These are phyloP conservation scores for Phytophthora foliorum DNA, from an alignment of 352 stramenopile genomes.

Conservation along the genomic window DNA sequence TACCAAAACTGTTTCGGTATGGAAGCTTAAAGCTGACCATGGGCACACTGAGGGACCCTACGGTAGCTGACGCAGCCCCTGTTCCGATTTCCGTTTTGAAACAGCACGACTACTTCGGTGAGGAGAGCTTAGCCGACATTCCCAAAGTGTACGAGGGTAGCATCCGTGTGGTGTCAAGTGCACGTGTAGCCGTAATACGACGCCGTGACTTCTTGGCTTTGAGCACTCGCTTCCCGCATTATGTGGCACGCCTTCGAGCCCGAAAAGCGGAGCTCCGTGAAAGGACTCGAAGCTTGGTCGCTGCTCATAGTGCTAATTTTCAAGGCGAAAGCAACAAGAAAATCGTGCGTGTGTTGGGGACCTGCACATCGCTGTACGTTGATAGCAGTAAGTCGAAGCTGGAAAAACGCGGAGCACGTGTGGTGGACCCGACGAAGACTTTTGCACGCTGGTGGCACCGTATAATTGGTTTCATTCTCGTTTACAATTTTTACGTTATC, in stretches of 20 bases:
- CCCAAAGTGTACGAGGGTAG: slow-evolving; percentile 56
- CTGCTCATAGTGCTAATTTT: slow-evolving; percentile 54
- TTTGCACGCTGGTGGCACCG: slow-evolving; percentile 72
- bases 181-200: slow-evolving; percentile 56
- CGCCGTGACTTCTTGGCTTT: slow-evolving; percentile 51
- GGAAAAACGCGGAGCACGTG: slow-evolving; percentile 30
- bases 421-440: slow-evolving; percentile 54
- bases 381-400: slow-evolving; percentile 47
- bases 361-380: slow-evolving; percentile 54
- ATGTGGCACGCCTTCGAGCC: slow-evolving; percentile 26
- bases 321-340: slow-evolving; percentile 53
- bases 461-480: slow-evolving; percentile 52
- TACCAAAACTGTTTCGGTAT: slow-evolving; percentile 26
- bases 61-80: slow-evolving; percentile 21
- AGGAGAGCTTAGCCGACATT: slow-evolving; percentile 57
- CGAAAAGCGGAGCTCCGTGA: slow-evolving; percentile 33
- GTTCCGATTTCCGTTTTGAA: slow-evolving; percentile 62
- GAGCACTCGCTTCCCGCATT: slow-evolving; percentile 51
- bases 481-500: slow-evolving; percentile 67
- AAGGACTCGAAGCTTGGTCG: slow-evolving; percentile 26
- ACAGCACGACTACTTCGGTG: slow-evolving; percentile 64
- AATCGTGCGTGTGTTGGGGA: slow-evolving; percentile 50
- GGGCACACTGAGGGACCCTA: slow-evolving; percentile 18
- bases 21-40: slow-evolving; percentile 31
- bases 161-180: slow-evolving; percentile 62